phyloP scores from a whole-genome alignment of 306 rosid genomes.

The Casuarina glauca region DNA sequence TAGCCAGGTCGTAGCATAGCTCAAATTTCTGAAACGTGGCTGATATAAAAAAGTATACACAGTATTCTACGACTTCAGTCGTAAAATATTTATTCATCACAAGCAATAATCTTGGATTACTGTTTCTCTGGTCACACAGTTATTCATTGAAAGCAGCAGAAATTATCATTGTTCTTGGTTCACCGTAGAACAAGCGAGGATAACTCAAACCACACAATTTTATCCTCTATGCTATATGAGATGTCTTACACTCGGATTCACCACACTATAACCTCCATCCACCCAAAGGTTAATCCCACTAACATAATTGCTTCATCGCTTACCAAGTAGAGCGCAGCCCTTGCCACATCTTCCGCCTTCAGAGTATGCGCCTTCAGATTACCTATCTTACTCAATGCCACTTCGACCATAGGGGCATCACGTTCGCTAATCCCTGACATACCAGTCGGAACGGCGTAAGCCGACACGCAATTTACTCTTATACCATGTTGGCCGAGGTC shows the following conservation, averaged over 20 bases:
- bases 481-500: constrained; percentile 35
- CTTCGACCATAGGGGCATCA: neutral
- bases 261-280: constrained; percentile 31
- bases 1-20: too few species aligned
- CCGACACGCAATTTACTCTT: constrained; percentile 36
- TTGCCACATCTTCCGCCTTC: constrained; percentile 21
- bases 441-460: constrained; percentile 5
- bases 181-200: too few species aligned
- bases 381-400: neutral
- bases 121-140: too few species aligned
- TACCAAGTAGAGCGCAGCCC: constrained; percentile 24
- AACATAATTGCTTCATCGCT: constrained; percentile 30
- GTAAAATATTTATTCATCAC: too few species aligned
- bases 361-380: constrained; percentile 16
- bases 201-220: too few species aligned
- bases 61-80: too few species aligned
- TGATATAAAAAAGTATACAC: too few species aligned
- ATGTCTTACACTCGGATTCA: constrained; percentile 20
- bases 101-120: too few species aligned
- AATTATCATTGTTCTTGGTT: too few species aligned
- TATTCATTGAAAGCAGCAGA: too few species aligned
- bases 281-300: constrained; percentile 29
- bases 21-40: too few species aligned
- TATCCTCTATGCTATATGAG: neutral
- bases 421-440: neutral